These are phyloP conservation scores for Guillardia theta DNA, from an alignment of 78 protist species.

Conservation along the genomic window DNA sequence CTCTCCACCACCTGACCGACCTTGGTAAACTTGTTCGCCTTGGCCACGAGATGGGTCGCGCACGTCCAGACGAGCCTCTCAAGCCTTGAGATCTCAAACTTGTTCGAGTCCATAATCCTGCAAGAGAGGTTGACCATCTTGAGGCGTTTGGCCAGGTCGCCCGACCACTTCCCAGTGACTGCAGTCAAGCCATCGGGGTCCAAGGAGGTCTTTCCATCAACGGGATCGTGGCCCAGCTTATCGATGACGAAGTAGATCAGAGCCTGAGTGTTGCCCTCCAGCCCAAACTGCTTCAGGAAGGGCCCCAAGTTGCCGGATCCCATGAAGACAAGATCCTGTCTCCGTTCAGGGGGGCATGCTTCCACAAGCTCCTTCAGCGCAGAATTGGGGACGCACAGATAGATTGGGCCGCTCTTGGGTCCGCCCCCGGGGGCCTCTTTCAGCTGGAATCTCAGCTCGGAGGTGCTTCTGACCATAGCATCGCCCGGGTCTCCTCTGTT, in stretches of 20 bases:
- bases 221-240: neutral
- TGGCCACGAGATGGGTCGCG: neutral
- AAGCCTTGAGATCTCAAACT: no score
- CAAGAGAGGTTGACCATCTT: no score
- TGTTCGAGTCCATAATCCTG: no score
- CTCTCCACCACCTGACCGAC: neutral
- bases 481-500: neutral
- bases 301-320: neutral
- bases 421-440: neutral
- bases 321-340: neutral
- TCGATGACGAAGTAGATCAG: neutral
- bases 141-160: neutral
- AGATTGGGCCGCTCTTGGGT: neutral
- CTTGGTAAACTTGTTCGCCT: neutral
- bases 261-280: neutral
- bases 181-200: neutral
- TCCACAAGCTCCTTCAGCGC: neutral
- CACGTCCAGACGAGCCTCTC: neutral
- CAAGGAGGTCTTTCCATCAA: neutral
- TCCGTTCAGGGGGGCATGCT: neutral
- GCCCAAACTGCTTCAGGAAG: neutral
- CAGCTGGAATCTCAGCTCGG: neutral
- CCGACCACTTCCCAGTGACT: neutral
- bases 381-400: neutral
- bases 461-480: neutral